Conservation (phyloP, 192 early-diverging fungal species). For the Backusella luteola region DNA sequence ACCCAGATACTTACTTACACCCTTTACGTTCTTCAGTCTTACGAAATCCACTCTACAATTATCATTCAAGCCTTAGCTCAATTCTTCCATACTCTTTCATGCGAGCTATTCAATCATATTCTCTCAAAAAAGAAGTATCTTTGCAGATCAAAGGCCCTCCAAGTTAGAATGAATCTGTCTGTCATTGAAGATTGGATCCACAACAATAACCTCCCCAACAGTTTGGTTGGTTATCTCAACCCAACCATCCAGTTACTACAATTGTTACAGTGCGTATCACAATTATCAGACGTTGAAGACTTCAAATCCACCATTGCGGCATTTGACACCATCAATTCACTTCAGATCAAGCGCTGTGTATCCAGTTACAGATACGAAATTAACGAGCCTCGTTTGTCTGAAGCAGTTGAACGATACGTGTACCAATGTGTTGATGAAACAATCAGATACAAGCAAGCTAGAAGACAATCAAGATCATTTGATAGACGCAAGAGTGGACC, state of each 20-base stretch:
- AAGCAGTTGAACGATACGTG: constrained; percentile 79
- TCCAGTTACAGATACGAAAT: constrained; percentile 89
- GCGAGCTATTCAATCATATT: constrained; percentile 86
- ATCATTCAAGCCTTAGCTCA: constrained; percentile 72
- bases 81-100: constrained; percentile 74
- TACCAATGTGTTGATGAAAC: constrained; percentile 71
- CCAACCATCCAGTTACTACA: constrained; percentile 81
- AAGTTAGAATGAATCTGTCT: constrained; percentile 82
- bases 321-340: constrained; percentile 62
- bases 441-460: constrained; percentile 21
- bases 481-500: constrained; percentile 14
- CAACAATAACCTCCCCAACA: constrained; percentile 43
- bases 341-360: constrained; percentile 74
- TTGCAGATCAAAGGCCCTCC: constrained; percentile 77
- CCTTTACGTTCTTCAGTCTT: constrained; percentile 64
- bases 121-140: constrained; percentile 72
- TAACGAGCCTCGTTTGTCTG: constrained; percentile 67
- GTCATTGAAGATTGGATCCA: constrained; percentile 85
- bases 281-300: constrained; percentile 63
- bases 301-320: constrained; percentile 73
- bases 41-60: constrained; percentile 75
- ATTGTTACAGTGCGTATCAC: constrained; percentile 77
- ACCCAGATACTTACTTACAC: constrained; percentile 70
- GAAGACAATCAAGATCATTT: constrained; percentile 9
- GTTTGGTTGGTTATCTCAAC: constrained; percentile 48